phyloP scores from a whole-genome alignment of 345 rosid genomes.

The Microthlaspi erraticum region DNA sequence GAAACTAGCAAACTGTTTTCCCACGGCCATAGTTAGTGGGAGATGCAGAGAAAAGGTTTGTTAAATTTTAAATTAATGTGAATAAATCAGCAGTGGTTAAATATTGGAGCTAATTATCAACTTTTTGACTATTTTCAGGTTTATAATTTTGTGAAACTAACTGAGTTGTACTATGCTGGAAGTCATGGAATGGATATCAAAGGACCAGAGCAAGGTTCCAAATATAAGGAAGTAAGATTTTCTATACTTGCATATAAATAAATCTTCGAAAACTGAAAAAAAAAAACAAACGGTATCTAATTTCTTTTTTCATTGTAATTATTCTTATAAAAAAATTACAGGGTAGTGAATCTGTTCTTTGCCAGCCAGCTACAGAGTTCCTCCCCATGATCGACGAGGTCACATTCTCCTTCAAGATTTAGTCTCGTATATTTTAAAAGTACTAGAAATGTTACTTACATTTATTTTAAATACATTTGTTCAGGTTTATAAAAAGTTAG shows the following conservation, averaged over 20 bases:
- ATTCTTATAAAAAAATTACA: slow-evolving; percentile 26
- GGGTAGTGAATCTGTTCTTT: slow-evolving; percentile 58
- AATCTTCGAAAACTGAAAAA: neutral
- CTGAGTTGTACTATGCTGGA: slow-evolving; percentile 89
- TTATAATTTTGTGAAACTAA: slow-evolving; percentile 69
- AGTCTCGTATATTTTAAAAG: slow-evolving; percentile 1
- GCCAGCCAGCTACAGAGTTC: slow-evolving; percentile 87
- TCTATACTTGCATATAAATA: slow-evolving; percentile 37
- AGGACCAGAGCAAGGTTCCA: slow-evolving; percentile 70
- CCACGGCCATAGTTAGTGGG: slow-evolving; percentile 95
- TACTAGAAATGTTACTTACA: neutral
- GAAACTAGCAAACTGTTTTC: slow-evolving; percentile 71
- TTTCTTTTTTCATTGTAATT: neutral
- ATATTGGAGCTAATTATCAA: neutral
- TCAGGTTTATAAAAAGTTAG: slow-evolving; percentile 56
- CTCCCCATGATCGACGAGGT: slow-evolving; percentile 92
- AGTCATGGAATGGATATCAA: slow-evolving; percentile 99
- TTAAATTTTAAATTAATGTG: slow-evolving; percentile 23
- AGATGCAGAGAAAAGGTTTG: slow-evolving; percentile 93
- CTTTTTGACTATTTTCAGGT: slow-evolving; percentile 36
- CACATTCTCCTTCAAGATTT: slow-evolving; percentile 30
- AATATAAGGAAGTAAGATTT: slow-evolving; percentile 42
- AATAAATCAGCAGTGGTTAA: neutral
- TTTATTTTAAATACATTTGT: neutral
- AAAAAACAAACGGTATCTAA: neutral